Conservation (phyloP, 345 rosid species). For the Erodium maritimum region DNA sequence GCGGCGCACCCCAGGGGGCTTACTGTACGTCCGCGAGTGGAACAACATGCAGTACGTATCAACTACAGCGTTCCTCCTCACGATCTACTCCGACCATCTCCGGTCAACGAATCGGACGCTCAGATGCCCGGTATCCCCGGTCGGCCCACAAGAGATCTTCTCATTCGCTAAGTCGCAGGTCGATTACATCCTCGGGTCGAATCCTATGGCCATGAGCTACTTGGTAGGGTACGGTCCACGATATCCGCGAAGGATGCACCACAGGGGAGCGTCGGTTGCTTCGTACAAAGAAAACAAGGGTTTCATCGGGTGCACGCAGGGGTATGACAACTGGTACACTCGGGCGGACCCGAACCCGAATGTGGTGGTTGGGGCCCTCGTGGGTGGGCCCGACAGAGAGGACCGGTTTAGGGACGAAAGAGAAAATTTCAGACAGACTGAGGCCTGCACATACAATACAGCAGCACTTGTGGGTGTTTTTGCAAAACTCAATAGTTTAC, state of each 20-base stretch:
- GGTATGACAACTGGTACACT: conserved; percentile 40
- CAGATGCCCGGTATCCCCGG: conserved; percentile 12
- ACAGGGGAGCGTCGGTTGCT: conserved; percentile 50
- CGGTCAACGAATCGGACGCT: conserved; percentile 19
- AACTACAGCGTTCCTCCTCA: conserved; percentile 37
- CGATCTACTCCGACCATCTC: conserved; percentile 38
- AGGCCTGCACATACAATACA: conserved; percentile 56
- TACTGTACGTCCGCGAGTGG: conserved; percentile 45
- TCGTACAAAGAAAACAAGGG: conserved; percentile 31
- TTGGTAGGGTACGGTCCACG: conserved; percentile 41
- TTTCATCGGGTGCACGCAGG: conserved; percentile 60
- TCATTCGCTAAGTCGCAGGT: conserved; percentile 37
- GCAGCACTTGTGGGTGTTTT: conserved; percentile 46
- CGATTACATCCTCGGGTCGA: conserved; percentile 47
- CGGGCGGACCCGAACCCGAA: conserved; percentile 34
- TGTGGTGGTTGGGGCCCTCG: conserved; percentile 37
- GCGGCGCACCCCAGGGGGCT: conserved; percentile 43
- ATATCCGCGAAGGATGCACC: conserved; percentile 50
- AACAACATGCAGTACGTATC: conserved; percentile 64
- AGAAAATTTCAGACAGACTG: conserved; percentile 34
- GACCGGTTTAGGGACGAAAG: conserved; percentile 39
- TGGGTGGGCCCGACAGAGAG: conserved; percentile 46
- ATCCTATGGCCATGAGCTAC: conserved; percentile 53
- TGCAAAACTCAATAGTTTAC: conserved; percentile 23
- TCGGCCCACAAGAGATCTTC: conserved; percentile 25